Percentiles rank a stretch among this genome's conserved stretches.
These are phyloP conservation scores for Fraxinus sp. DNA, from an alignment of 305 asterid genomes.

Conservation along the genomic window DNA sequence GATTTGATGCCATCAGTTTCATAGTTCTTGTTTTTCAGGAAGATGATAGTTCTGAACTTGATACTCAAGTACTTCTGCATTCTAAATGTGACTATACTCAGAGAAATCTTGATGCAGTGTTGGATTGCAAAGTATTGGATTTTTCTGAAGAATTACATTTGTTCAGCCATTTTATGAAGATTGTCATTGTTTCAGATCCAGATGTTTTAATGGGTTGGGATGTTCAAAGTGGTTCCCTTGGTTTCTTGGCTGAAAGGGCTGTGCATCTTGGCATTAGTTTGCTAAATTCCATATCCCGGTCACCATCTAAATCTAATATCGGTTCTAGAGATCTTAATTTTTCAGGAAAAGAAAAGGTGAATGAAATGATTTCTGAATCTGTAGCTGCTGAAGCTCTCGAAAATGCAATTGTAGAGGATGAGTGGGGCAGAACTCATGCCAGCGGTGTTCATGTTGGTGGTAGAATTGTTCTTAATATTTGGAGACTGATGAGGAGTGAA, in stretches of 20 bases:
- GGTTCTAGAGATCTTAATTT: constrained; percentile 39
- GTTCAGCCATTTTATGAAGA: constrained; percentile 57
- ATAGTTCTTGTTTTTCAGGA: constrained; percentile 77
- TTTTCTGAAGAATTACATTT: constrained; percentile 62
- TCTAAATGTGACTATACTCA: constrained; percentile 37
- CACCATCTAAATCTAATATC: constrained; percentile 49
- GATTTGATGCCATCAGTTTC: constrained; percentile 80
- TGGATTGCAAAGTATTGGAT: constrained; percentile 50
- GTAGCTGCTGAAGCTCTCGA: constrained; percentile 44
- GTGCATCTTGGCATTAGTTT: constrained; percentile 78
- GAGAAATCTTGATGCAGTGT: constrained; percentile 66
- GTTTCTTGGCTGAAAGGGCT: constrained; percentile 97
- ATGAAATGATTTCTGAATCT: constrained; percentile 45
- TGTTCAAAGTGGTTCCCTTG: constrained; percentile 92
- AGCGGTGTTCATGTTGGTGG: constrained; percentile 98
- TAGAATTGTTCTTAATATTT: constrained; percentile 86
- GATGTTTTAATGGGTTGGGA: constrained; percentile 98
- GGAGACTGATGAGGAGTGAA: constrained; percentile 96
- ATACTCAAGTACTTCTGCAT: constrained; percentile 59
- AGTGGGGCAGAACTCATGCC: constrained; percentile 99
- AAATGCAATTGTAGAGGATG: constrained; percentile 78
- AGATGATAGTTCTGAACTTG: constrained; percentile 54
- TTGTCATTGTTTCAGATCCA: constrained; percentile 65
- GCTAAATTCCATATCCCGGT: constrained; percentile 74
- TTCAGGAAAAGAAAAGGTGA: constrained; percentile 41